Evolutionary conservation across 768 basidiomycete species (phyloP), one percentile per base, ranked within the genome.

Genomic region (Russula griseocarnosa): DNA sequence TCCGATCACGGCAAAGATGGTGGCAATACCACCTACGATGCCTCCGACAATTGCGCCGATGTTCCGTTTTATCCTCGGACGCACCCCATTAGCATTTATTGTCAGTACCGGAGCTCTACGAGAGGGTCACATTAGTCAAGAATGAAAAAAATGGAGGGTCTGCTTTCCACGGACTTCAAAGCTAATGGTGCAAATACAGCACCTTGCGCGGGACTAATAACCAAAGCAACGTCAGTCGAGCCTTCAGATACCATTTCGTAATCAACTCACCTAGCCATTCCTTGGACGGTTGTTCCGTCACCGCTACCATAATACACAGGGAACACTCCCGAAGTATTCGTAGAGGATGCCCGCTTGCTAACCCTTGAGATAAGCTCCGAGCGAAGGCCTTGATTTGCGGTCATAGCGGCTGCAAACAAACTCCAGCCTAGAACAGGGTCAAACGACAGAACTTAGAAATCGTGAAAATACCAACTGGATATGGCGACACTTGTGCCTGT

Each of bases 171-270:
- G 56, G 24, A 71, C 70, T 38, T 67, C n/a, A 71, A 51, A 26
- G 69, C 70, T 10, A 71, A 56, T 30, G 66, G 69, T 3, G 70
- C 70, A 57, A 64, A 71, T 58, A 71, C 61, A 6, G 65, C 70
- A 28, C 70, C 70, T 16, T 69, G 67, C 3, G 66, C 70, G 20
- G 70, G 69, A 53, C 70, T 71, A 26, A n/a, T 30, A 34, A 22
- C 8, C 11, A 9, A 4, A 1, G 42, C n/a, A 26, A 9, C 9
- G 9, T 56, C 16, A 46, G 34, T 36, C 42, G 20, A 11, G 2
- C 51, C 26, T 13, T 20, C 11, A 20, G 8, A 26, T n/a, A 24
- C 14, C 3, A 40, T 26, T 16, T n/a, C 24, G 13, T 16, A 34
- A 26, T 16, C 49, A 55, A 20, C 61, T 38, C 34, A 67, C 67